A percentile compares a stretch with the other conserved stretches of the same genome.
Evolutionary conservation across 805 yeast species (phyloP).

Genomic region (Teunomyces cretensis): DNA sequence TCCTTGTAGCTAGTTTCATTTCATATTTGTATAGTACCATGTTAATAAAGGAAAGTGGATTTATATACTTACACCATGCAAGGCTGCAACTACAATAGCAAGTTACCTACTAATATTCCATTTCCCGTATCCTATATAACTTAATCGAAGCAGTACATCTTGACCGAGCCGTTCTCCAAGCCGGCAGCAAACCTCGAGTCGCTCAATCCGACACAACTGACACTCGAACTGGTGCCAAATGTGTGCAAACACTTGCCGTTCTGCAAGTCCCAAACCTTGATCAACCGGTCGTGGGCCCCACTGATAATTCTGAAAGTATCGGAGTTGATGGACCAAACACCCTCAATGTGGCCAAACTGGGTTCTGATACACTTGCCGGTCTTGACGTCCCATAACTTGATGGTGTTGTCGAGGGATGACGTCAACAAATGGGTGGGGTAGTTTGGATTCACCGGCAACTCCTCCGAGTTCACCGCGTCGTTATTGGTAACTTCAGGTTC

Average conservation of each 20-base stretch:
- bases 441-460: conserved; percentile 19
- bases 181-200: conserved; percentile 91
- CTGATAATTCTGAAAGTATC: conserved; percentile 92
- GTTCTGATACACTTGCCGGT: conserved; percentile 90
- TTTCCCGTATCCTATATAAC: background rate
- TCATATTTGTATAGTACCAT: background rate
- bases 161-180: conserved; percentile 83
- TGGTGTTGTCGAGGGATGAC: conserved; percentile 88
- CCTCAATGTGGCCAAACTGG: conserved; percentile 97
- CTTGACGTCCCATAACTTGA: conserved; percentile 85
- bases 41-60: too few species aligned
- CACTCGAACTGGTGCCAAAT: conserved; percentile 64
- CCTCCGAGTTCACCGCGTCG: conserved; percentile 1
- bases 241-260: conserved; percentile 94
- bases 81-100: background rate
- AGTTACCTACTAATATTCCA: background rate
- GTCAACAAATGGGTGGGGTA: conserved; percentile 84
- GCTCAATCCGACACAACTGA: conserved; percentile 76
- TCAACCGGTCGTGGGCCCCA: conserved; percentile 89
- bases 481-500: background rate
- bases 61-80: too few species aligned
- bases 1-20: background rate
- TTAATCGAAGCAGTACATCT: conserved; percentile 74
- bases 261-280: conserved; percentile 95
- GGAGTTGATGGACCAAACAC: conserved; percentile 96